Evolutionary conservation across 148 eudicot species (phyloP), one percentile per base, ranked within the genome.

Genomic region (Rhododendron mucronatum): DNA sequence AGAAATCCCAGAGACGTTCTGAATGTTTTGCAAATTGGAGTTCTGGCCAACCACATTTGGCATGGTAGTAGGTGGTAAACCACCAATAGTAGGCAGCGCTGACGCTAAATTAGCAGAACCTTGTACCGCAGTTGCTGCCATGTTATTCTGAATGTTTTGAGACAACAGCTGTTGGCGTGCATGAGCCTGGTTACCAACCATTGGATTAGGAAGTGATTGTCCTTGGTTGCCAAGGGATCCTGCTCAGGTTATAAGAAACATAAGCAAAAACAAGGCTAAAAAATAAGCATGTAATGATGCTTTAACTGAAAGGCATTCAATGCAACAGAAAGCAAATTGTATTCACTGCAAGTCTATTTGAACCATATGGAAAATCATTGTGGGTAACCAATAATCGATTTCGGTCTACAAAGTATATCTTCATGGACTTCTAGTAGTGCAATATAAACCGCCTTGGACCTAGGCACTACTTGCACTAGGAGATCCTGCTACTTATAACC

Each of bases 151-250:
- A 23, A 94, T 86, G 81, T 88, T 93, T 88, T 93, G 99, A 73
- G 93, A 73, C 87, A 93, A 87, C 77, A 92, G 85, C 83, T 91
- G 99, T 82, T 92, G 96, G 41, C 93, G 93, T 35, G 88, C 74
- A 89, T 93, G 94, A 90, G 91, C 63, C 88, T 92, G 96, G 91
- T 88, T 95, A 79, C 92, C 67, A 44, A 85, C 89, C 92, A 95
- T 91, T 41, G 95, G 94, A 39, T 87, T 91, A 73, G 96, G 89
- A 88, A 92, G 91, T 83, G 93, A 90, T 83, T 87, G 98, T 55
- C 89, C 93, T 86, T 91, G 99, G 88, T 88, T 95, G 78, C 85
- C 89, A 82, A 90, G 95, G 82, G 99, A 91, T 76, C 77, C 95
- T 93, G 86, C 82, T 26, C 23, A 85, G 23, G 2, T 41, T 50